Evolutionary conservation across 1,139 yeast species (phyloP).

Genomic region (Suhomyces wounanorum): DNA sequence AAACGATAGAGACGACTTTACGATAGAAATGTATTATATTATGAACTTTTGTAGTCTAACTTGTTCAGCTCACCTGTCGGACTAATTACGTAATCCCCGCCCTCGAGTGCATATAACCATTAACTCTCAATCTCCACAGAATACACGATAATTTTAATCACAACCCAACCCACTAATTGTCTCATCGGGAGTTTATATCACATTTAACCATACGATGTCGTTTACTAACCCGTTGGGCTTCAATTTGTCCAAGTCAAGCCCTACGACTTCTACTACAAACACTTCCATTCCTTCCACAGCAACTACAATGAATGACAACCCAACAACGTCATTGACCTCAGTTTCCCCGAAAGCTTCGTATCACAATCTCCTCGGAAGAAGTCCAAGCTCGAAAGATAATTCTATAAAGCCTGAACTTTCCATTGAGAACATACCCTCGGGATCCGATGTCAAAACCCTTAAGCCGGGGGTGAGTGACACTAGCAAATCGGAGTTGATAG

Average conservation of each 20-base stretch:
- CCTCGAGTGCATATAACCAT: neutral
- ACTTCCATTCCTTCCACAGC: conserved; percentile 23
- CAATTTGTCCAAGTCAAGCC: conserved; percentile 41
- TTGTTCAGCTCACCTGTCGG: neutral
- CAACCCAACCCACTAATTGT: neutral
- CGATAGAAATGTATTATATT: conserved; percentile 6
- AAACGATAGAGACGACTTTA: conserved; percentile 15
- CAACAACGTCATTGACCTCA: conserved; percentile 1
- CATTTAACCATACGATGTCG: conserved; percentile 24
- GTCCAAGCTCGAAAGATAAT: neutral
- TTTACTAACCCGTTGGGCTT: conserved; percentile 40
- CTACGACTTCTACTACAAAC: conserved; percentile 48
- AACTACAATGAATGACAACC: neutral
- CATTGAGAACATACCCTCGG: conserved; percentile 2
- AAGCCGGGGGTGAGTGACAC: neutral
- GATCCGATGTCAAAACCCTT: neutral
- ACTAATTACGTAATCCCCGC: neutral
- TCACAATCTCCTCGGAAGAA: conserved; percentile 15
- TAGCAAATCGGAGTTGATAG: conserved; percentile 35
- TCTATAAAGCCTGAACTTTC: conserved; percentile 14
- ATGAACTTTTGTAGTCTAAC: neutral
- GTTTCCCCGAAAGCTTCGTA: conserved; percentile 20
- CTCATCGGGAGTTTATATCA: neutral
- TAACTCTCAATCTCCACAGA: neutral
- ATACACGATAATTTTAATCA: neutral